Evolutionary conservation across 192 early-diverging fungal genomes (phyloP), one percentile per base, ranked within the genome.

Genomic region (Ambispora gerdemannii): DNA sequence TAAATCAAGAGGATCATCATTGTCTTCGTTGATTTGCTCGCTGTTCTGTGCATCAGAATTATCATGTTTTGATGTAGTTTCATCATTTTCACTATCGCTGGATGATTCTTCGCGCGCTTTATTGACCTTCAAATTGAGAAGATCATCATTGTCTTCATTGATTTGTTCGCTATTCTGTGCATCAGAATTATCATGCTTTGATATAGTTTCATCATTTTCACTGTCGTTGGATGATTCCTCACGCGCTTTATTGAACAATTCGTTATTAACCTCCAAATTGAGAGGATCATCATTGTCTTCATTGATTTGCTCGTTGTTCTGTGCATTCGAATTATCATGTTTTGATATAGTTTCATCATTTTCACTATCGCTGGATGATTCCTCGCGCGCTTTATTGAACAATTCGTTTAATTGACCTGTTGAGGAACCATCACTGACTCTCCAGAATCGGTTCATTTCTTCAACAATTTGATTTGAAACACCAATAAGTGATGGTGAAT

Each of bases 191-290:
- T n/a, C n/a, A n/a, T n/a, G n/a, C n/a, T n/a, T n/a, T n/a, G n/a
- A n/a, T n/a, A 10, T 43, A 43, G 15, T 43, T 43, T 22, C 63
- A 47, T 24, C 34, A 35, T 32, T 31, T 30, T 36, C 13, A 2
- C 15, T 62, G 4, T 65, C 49, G 24, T 36, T 36, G 4, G 24
- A 65, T 20, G 25, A 35, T 63, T 36, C 63, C 28, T 27, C 25
- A 65, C 27, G 3, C 22, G 2, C 63, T n/a, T n/a, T n/a, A 77
- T 24, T 72, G 76, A 1, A 47, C 50, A 50, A 50, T 7, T 52
- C 24, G 2, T 67, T 38, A n/a, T 0, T 6, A 43, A 10, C 38
- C 38, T 43, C 38, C 6, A 43, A 43, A 43, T 10, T 43, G 15
- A 10, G 30, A 49, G 2, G 19, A 50, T 17, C 31, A 10, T 20